Percentiles rank a stretch among this genome's conserved stretches.
Evolutionary conservation across 2,329 filamentous ascomycete species (phyloP).

Genomic region (Cytospora paraplurivora): DNA sequence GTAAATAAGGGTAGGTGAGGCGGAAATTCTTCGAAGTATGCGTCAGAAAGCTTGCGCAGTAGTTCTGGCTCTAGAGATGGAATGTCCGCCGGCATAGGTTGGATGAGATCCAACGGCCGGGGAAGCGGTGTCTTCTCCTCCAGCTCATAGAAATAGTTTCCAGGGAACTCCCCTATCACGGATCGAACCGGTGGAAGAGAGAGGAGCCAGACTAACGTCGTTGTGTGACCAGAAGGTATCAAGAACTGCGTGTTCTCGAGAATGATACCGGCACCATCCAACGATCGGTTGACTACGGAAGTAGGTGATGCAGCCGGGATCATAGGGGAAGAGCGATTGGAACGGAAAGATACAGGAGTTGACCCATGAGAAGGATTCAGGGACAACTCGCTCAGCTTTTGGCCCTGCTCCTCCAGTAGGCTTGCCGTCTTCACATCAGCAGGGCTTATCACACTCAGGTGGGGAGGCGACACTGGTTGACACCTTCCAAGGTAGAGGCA

Average conservation of each 20-base stretch:
- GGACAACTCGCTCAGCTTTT: constrained; percentile 30
- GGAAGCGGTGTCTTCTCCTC: constrained; percentile 40
- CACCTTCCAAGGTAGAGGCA: not conserved
- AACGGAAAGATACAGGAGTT: constrained; percentile 20
- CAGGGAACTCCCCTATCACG: constrained; percentile 38
- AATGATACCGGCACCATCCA: constrained; percentile 31
- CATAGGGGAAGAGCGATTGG: constrained; percentile 22
- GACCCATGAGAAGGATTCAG: constrained; percentile 13
- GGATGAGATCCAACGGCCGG: constrained; percentile 35
- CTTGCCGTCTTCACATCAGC: constrained; percentile 18
- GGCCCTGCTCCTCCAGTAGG: constrained; percentile 34
- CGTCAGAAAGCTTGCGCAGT: constrained; percentile 35
- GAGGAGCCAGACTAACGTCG: constrained; percentile 39
- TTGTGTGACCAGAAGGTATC: constrained; percentile 41
- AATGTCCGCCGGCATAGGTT: constrained; percentile 33
- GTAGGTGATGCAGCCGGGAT: constrained; percentile 23
- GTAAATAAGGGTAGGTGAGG: constrained; percentile 42
- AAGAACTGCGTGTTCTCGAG: constrained; percentile 41
- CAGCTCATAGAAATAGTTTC: constrained; percentile 40
- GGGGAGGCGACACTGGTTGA: constrained; percentile 32
- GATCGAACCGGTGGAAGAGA: constrained; percentile 39
- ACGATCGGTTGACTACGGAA: constrained; percentile 24
- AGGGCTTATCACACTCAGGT: constrained; percentile 30
- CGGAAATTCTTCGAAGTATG: constrained; percentile 41
- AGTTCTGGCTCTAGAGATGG: constrained; percentile 35